A percentile compares a stretch with the other conserved stretches of the same genome.
Evolutionary conservation across 352 stramenopile genomes (phyloP).

Genomic region (Pythium sukuiense): DNA sequence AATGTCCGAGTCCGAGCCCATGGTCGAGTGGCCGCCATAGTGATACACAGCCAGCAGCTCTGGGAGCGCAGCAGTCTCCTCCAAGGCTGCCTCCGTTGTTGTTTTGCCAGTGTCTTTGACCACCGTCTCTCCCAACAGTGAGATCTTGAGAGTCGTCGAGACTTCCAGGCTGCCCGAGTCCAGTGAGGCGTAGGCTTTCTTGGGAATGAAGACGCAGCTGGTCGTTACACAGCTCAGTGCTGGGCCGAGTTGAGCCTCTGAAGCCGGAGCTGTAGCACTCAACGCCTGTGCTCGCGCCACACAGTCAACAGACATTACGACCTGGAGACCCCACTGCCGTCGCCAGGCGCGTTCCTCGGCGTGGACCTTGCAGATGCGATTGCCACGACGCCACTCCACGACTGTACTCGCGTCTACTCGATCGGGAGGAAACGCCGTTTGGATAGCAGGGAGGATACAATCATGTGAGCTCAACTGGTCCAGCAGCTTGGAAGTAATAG

Average conservation of each 20-base stretch:
- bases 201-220: slow-evolving; percentile 37
- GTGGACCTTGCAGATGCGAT: slow-evolving; percentile 34
- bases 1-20: slow-evolving; percentile 4
- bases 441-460: slow-evolving; percentile 21
- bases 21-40: slow-evolving; percentile 12
- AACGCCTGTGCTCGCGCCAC: slow-evolving; percentile 15
- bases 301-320: slow-evolving; percentile 23
- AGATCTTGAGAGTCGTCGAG: not conserved
- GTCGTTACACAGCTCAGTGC: slow-evolving; percentile 12
- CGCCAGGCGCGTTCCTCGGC: slow-evolving; percentile 27
- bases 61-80: slow-evolving; percentile 1
- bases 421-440: slow-evolving; percentile 20
- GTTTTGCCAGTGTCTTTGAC: not conserved
- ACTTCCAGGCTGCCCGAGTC: not conserved
- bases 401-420: not conserved
- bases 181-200: slow-evolving; percentile 26
- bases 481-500: not conserved
- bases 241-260: slow-evolving; percentile 9
- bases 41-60: slow-evolving; percentile 26
- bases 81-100: not conserved
- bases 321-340: slow-evolving; percentile 40
- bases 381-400: slow-evolving; percentile 35
- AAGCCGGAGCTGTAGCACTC: not conserved
- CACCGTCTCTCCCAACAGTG: not conserved
- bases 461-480: not conserved